A percentile compares a stretch with the other conserved stretches of the same genome.
Conservation (phyloP, 208 protist species). For the Trichomonas tenax region DNA sequence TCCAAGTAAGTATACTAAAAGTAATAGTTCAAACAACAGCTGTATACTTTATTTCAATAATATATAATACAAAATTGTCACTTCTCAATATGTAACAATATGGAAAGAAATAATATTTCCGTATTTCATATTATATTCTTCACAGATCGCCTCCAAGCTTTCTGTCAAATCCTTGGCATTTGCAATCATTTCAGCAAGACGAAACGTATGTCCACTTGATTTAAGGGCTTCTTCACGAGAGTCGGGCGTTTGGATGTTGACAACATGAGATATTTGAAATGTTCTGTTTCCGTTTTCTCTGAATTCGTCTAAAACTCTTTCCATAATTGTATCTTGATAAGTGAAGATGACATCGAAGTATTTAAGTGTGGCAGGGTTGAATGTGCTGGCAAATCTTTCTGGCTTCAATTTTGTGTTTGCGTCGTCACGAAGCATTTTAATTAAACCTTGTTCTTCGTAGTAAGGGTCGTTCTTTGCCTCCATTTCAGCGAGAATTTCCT, state of each 20-base stretch:
- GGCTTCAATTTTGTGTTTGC: background rate
- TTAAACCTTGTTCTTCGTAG: background rate
- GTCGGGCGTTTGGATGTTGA: background rate
- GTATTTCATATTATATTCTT: background rate
- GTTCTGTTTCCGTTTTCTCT: background rate
- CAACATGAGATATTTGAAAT: background rate
- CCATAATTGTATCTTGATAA: background rate
- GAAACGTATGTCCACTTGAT: background rate
- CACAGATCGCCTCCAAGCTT: background rate
- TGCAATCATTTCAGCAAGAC: background rate
- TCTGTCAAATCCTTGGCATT: background rate
- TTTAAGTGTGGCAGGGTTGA: background rate
- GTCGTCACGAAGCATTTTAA: background rate
- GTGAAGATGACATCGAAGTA: conserved; percentile 18
- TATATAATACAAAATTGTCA: background rate
- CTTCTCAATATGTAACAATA: background rate
- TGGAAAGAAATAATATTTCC: background rate
- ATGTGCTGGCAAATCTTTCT: background rate
- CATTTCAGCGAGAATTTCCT: background rate
- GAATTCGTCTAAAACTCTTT: background rate
- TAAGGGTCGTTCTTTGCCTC: background rate
- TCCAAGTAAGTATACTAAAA: too few relatives aligned
- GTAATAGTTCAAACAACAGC: too few relatives aligned
- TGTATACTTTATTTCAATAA: too few relatives aligned
- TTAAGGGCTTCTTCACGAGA: background rate